Percentiles rank a stretch among this genome's conserved stretches.
These are phyloP conservation scores for Takakia lepidozioides DNA, from an alignment of 225 moss, liverwort and hornwort species.

Conservation along the genomic window DNA sequence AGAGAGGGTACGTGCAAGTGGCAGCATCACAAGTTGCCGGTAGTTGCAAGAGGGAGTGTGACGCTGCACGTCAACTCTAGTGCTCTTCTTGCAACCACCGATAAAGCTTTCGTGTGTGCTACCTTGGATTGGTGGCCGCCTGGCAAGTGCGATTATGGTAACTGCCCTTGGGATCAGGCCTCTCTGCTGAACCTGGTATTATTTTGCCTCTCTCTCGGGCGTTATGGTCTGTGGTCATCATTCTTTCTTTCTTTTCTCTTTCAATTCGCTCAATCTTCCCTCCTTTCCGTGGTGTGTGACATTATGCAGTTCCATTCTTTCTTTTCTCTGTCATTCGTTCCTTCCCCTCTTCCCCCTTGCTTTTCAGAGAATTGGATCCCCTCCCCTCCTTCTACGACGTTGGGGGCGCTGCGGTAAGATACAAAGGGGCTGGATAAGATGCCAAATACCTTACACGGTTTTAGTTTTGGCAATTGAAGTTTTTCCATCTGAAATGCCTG, in stretches of 20 bases:
- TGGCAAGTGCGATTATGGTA: conserved; percentile 40
- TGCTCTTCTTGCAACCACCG: conserved; percentile 6
- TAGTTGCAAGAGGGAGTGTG: neutral
- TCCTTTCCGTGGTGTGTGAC: too few relatives aligned
- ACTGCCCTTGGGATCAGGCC: conserved; percentile 31
- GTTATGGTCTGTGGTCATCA: too few relatives aligned
- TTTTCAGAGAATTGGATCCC: neutral
- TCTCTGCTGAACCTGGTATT: conserved; percentile 31
- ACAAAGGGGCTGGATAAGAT: too few relatives aligned
- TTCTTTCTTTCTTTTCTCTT: too few relatives aligned
- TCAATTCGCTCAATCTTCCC: too few relatives aligned
- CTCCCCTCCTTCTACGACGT: too few relatives aligned
- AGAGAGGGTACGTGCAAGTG: too few relatives aligned
- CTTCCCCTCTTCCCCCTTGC: neutral
- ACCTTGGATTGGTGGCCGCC: conserved; percentile 58
- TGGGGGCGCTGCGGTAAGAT: too few relatives aligned
- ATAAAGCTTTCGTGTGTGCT: conserved; percentile 32
- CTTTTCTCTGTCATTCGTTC: neutral
- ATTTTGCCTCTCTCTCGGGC: too few relatives aligned
- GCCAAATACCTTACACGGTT: too few relatives aligned
- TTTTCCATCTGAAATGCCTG: neutral
- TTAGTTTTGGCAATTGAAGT: neutral
- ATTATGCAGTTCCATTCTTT: too few relatives aligned
- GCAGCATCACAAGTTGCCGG: neutral
- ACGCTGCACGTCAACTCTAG: neutral